Conservation (phyloP, 2,329 filamentous ascomycete genomes). For the Fusarium chaquense region DNA sequence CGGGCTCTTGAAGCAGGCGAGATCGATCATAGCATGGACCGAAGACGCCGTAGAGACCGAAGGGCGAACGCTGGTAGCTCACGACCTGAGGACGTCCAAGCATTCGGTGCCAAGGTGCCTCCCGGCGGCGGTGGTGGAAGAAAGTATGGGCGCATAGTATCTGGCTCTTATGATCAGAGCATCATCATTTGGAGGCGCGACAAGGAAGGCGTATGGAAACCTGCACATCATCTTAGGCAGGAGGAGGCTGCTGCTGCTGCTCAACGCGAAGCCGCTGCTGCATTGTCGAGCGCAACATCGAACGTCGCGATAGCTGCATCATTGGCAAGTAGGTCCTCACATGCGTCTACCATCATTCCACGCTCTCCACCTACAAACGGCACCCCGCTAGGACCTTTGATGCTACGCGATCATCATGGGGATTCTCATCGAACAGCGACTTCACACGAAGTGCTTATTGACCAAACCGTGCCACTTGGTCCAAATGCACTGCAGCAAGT, state of each 20-base stretch:
- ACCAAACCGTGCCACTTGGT: conserved; percentile 65
- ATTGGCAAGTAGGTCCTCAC: conserved; percentile 17
- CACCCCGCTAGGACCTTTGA: conserved; percentile 30
- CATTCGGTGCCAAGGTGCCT: conserved; percentile 86
- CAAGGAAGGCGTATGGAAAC: conserved; percentile 85
- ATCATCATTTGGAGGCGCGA: conserved; percentile 96
- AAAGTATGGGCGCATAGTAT: conserved; percentile 93
- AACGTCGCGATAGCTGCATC: conserved; percentile 31
- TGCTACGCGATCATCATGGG: conserved; percentile 45
- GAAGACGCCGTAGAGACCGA: conserved; percentile 54
- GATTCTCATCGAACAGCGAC: conserved; percentile 50
- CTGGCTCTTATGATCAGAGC: conserved; percentile 94
- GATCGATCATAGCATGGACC: conserved; percentile 54
- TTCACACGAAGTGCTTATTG: conserved; percentile 65
- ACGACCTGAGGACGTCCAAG: conserved; percentile 79
- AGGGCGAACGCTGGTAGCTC: conserved; percentile 77
- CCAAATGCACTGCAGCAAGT: conserved; percentile 60
- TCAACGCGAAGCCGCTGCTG: conserved; percentile 46
- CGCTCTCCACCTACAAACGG: conserved; percentile 24
- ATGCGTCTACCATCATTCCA: conserved; percentile 11
- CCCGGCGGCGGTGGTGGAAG: conserved; percentile 92
- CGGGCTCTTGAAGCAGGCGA: conserved; percentile 66
- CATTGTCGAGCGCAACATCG: conserved; percentile 20
- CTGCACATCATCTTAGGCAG: conserved; percentile 79
- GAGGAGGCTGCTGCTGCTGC: conserved; percentile 74